phyloP scores from a whole-genome alignment of 139 green algal genomes.

The Chlamydomonas schloesseri region DNA sequence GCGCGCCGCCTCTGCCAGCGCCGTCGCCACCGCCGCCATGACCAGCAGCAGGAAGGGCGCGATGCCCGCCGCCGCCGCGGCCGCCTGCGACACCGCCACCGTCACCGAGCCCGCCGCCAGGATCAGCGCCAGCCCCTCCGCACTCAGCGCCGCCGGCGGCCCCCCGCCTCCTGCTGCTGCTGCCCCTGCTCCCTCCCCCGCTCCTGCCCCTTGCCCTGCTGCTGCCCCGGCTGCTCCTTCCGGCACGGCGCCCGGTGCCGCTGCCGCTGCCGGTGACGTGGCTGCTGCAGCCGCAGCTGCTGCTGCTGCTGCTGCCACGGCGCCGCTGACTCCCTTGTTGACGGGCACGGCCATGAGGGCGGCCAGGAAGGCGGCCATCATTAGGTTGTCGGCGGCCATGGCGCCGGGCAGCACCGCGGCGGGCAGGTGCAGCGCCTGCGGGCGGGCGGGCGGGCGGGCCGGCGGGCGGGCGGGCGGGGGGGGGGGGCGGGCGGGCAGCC shows the following conservation, averaged over 20 bases:
- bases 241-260: no score
- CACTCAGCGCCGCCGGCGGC: neutral
- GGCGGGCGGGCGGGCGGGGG: no score
- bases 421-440: conserved; percentile 41
- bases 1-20: conserved; percentile 14
- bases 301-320: neutral
- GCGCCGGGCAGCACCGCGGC: conserved; percentile 59
- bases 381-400: conserved; percentile 85
- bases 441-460: neutral
- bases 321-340: neutral
- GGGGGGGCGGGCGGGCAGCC: no score
- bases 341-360: conserved; percentile 34
- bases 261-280: neutral
- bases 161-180: no score
- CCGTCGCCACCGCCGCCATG: conserved; percentile 49
- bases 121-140: conserved; percentile 49
- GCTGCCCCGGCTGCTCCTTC: neutral
- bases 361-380: conserved; percentile 65
- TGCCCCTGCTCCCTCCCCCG: no score
- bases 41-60: conserved; percentile 48
- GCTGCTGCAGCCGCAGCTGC: no score
- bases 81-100: neutral
- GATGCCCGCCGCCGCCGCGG: conserved; percentile 28
- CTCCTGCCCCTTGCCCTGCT: neutral
- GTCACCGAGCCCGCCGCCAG: conserved; percentile 56